Evolutionary conservation across 768 basidiomycete species (phyloP).

Genomic region (Rhodotorula toruloides): DNA sequence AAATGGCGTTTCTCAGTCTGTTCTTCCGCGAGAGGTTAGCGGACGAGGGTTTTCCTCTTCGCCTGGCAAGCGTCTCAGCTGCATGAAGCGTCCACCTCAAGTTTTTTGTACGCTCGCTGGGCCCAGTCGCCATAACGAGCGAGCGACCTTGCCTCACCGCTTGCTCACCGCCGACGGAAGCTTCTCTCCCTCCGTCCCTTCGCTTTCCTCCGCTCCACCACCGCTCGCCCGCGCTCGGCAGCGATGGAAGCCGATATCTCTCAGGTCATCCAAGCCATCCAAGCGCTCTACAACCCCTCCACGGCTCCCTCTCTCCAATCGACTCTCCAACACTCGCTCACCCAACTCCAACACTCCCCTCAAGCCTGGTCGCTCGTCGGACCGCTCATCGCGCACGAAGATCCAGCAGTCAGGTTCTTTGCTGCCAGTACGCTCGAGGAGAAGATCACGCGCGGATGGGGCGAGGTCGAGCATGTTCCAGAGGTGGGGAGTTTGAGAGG

Average conservation of each 20-base stretch:
- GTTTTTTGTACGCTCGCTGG: too few relatives aligned
- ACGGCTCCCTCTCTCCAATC: conserved; percentile 10
- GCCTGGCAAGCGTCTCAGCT: too few relatives aligned
- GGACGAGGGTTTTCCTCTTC: too few relatives aligned
- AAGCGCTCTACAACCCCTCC: conserved; percentile 24
- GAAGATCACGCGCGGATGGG: conserved; percentile 19
- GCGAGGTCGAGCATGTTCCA: too few relatives aligned
- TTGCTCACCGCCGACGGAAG: too few relatives aligned
- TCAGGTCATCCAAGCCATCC: conserved; percentile 26
- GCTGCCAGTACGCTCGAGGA: conserved; percentile 22
- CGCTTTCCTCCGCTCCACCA: too few relatives aligned
- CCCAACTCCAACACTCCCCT: conserved; percentile 6
- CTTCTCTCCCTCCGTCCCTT: neutral
- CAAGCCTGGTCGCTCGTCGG: conserved; percentile 20
- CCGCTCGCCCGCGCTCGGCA: neutral
- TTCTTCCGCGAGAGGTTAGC: too few relatives aligned
- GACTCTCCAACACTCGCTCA: conserved; percentile 10
- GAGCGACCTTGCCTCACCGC: too few relatives aligned
- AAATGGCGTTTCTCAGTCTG: too few relatives aligned
- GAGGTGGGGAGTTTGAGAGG: too few relatives aligned
- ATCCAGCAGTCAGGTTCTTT: conserved; percentile 33
- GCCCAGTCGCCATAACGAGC: too few relatives aligned
- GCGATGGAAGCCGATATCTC: conserved; percentile 24
- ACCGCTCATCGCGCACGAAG: conserved; percentile 15
- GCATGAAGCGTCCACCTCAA: too few relatives aligned